Evolutionary conservation across 208 protist genomes (phyloP).

Genomic region (Leishmania amazonensis): DNA sequence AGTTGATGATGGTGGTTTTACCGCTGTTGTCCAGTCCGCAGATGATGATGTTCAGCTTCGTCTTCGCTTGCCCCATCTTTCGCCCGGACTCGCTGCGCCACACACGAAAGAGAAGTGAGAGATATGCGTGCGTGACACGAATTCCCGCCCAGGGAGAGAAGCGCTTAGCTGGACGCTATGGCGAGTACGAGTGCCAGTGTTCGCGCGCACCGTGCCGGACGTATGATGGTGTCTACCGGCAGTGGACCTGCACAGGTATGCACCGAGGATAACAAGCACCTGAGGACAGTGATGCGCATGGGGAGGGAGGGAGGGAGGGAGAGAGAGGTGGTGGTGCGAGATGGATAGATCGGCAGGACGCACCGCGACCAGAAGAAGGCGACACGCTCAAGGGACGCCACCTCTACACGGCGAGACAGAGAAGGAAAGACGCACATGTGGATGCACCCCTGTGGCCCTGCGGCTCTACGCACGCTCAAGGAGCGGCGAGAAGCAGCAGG

Average conservation of each 20-base stretch:
- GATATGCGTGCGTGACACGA: too few species aligned
- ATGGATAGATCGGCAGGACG: neutral
- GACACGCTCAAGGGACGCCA: too few species aligned
- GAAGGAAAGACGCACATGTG: neutral
- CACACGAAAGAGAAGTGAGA: neutral
- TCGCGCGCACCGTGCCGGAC: neutral
- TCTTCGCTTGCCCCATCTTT: conserved; percentile 83
- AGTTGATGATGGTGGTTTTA: conserved; percentile 98
- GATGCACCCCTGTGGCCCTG: neutral
- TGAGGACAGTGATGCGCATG: neutral
- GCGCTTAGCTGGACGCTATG: neutral
- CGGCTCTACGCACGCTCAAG: neutral
- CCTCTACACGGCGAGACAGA: neutral
- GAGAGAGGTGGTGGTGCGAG: neutral
- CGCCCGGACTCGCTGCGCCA: neutral
- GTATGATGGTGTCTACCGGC: neutral
- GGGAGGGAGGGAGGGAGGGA: neutral
- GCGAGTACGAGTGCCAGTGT: neutral
- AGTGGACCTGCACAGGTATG: neutral
- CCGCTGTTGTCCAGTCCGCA: conserved; percentile 94
- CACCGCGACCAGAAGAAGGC: neutral
- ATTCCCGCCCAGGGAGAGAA: neutral
- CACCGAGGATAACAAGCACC: neutral
- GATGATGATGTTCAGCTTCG: conserved; percentile 82
- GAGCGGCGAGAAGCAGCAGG: neutral